These are phyloP conservation scores for Fusarium verrucosum DNA, from an alignment of 2,329 filamentous ascomycete genomes.

Conservation along the genomic window DNA sequence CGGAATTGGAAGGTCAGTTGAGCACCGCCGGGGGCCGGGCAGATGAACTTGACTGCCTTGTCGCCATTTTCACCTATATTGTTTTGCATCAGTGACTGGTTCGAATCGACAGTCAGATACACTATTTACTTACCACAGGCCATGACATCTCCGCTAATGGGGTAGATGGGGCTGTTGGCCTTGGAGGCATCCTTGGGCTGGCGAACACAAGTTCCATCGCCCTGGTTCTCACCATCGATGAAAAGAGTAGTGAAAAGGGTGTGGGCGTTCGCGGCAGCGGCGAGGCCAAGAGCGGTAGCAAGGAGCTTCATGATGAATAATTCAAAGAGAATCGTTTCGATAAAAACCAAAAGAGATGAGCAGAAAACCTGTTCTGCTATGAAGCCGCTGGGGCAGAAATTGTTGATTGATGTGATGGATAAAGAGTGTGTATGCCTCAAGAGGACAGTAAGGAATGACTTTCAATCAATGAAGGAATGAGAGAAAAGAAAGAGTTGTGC, in stretches of 20 bases:
- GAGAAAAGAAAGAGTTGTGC: conserved; percentile 18
- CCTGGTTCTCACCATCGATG: conserved; percentile 69
- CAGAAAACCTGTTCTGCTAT: conserved; percentile 42
- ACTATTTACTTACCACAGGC: conserved; percentile 69
- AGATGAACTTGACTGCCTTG: conserved; percentile 58
- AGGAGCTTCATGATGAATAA: conserved; percentile 52
- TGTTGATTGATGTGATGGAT: conserved; percentile 10
- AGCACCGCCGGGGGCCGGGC: conserved; percentile 60
- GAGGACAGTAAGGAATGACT: conserved; percentile 32
- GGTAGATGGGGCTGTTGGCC: conserved; percentile 66
- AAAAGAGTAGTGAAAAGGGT: conserved; percentile 72
- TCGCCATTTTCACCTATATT: conserved; percentile 55
- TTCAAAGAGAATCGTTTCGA: conserved; percentile 34
- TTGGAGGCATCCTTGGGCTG: conserved; percentile 65
- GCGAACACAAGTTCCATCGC: conserved; percentile 76
- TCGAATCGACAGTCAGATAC: rapidly evolving
- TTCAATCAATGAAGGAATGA: conserved; percentile 31
- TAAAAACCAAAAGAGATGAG: conserved; percentile 1
- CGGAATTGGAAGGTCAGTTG: conserved; percentile 74
- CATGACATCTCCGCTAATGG: conserved; percentile 69
- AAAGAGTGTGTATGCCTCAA: conserved; percentile 24
- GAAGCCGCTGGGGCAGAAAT: conserved; percentile 33
- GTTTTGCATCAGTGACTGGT: neutral
- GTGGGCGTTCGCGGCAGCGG: conserved; percentile 60
- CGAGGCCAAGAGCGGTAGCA: conserved; percentile 49